These are phyloP conservation scores for Ophiocordyceps camponoti-floridani DNA, from an alignment of 2,329 filamentous ascomycete species.

Conservation along the genomic window DNA sequence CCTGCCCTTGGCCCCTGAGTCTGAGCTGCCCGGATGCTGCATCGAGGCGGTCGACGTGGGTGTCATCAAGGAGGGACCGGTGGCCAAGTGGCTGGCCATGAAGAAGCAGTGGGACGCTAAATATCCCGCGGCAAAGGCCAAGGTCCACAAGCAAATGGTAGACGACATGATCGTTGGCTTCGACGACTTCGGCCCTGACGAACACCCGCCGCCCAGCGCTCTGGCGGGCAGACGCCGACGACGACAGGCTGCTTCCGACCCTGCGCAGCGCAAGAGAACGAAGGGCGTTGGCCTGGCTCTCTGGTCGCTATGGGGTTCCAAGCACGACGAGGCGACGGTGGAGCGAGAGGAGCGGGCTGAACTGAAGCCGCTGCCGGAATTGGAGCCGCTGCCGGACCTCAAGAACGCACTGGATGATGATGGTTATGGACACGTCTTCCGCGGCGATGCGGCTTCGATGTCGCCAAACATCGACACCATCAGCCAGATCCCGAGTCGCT, in stretches of 20 bases:
- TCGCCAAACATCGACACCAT: constrained; percentile 6
- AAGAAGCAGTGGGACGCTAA: constrained; percentile 56
- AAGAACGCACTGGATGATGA: constrained; percentile 19
- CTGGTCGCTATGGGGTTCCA: constrained; percentile 79
- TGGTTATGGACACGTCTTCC: constrained; percentile 23
- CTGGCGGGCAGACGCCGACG: constrained; percentile 54
- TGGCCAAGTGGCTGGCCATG: constrained; percentile 67
- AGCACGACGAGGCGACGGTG: constrained; percentile 66
- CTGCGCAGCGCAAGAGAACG: constrained; percentile 29
- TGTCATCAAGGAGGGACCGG: constrained; percentile 60
- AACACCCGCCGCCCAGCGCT: constrained; percentile 69
- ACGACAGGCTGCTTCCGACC: constrained; percentile 27
- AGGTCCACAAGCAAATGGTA: constrained; percentile 54
- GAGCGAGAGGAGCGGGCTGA: constrained; percentile 35
- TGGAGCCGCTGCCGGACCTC: constrained; percentile 9
- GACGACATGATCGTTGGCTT: constrained; percentile 58
- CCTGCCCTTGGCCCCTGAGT: constrained; percentile 44
- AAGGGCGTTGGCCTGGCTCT: constrained; percentile 62
- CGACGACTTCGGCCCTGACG: constrained; percentile 49
- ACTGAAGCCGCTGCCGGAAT: constrained; percentile 16
- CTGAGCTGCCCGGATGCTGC: constrained; percentile 46
- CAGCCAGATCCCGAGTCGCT: constrained; percentile 17
- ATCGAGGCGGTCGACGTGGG: constrained; percentile 51
- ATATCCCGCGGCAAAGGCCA: constrained; percentile 50
- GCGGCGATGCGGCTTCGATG: constrained; percentile 21